phyloP scores from a whole-genome alignment of 2,329 filamentous ascomycete species.

The Cryphonectria naterciae region DNA sequence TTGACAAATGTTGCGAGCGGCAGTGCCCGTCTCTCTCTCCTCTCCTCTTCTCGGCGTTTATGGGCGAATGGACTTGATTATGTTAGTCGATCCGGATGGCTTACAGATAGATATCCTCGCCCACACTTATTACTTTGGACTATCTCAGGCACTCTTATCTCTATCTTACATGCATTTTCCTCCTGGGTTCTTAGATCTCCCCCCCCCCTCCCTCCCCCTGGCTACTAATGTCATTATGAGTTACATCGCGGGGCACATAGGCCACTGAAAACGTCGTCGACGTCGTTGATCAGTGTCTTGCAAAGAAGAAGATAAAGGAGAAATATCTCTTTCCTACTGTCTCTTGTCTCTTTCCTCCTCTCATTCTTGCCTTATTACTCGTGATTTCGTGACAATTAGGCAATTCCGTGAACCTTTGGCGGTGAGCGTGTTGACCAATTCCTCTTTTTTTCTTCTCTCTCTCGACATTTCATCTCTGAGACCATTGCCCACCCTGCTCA shows the following conservation, averaged over 20 bases:
- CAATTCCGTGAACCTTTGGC: background rate
- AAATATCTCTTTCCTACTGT: background rate
- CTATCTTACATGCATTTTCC: constrained; percentile 9
- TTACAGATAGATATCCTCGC: background rate
- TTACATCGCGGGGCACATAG: constrained; percentile 17
- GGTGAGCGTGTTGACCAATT: background rate
- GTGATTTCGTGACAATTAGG: background rate
- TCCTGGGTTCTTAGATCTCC: background rate
- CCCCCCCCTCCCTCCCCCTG: background rate
- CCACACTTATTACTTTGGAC: no score
- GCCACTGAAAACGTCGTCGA: constrained; percentile 12
- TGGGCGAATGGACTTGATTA: background rate
- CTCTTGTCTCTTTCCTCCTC: background rate
- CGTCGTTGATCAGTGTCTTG: background rate
- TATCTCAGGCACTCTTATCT: constrained; percentile 25
- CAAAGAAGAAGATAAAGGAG: background rate
- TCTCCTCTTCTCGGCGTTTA: background rate
- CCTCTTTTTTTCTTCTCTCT: background rate
- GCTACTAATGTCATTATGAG: constrained; percentile 16
- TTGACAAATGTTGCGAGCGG: constrained; percentile 23
- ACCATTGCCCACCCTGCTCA: background rate
- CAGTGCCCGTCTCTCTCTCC: background rate
- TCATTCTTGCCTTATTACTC: background rate
- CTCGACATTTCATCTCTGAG: background rate
- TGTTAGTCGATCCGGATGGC: background rate